Percentiles rank a stretch among this genome's conserved stretches.
Evolutionary conservation across 1,139 yeast species (phyloP).

Genomic region (Hyphopichia burtonii): DNA sequence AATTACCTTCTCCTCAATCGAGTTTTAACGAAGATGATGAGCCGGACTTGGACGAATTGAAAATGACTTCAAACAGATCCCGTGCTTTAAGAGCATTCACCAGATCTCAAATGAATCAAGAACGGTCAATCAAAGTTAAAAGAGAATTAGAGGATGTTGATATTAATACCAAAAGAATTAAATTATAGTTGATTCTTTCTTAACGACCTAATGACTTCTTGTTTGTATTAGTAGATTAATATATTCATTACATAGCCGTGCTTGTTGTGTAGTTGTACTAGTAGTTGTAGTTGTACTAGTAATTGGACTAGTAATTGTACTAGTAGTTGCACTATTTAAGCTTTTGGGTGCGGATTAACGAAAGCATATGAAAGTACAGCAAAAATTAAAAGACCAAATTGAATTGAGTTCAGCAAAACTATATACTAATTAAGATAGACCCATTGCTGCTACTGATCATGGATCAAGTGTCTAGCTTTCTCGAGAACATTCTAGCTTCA

Average conservation of each 20-base stretch:
- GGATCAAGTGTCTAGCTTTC: constrained; percentile 31
- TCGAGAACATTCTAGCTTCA: constrained; percentile 26
- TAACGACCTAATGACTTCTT: not conserved
- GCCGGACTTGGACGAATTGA: not conserved
- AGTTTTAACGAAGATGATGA: constrained; percentile 15
- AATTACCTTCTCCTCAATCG: constrained; percentile 20
- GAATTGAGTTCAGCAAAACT: too few species aligned
- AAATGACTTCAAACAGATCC: not conserved
- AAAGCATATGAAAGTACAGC: too few species aligned
- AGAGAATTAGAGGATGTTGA: constrained; percentile 1
- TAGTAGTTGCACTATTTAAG: too few species aligned
- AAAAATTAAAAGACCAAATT: too few species aligned
- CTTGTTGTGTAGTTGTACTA: too few species aligned
- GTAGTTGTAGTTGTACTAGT: too few species aligned
- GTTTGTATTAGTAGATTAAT: not conserved
- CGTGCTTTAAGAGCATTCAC: constrained; percentile 3
- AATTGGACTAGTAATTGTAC: too few species aligned
- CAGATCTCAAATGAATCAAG: constrained; percentile 3
- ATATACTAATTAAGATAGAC: too few species aligned
- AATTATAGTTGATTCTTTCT: not conserved
- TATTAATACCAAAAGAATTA: constrained; percentile 1
- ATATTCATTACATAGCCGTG: too few species aligned
- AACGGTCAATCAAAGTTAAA: not conserved
- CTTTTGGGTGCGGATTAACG: too few species aligned
- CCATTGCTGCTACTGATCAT: too few species aligned